Evolutionary conservation across 1,284 basidiomycete genomes (phyloP).

Genomic region (Ustilago crameri): DNA sequence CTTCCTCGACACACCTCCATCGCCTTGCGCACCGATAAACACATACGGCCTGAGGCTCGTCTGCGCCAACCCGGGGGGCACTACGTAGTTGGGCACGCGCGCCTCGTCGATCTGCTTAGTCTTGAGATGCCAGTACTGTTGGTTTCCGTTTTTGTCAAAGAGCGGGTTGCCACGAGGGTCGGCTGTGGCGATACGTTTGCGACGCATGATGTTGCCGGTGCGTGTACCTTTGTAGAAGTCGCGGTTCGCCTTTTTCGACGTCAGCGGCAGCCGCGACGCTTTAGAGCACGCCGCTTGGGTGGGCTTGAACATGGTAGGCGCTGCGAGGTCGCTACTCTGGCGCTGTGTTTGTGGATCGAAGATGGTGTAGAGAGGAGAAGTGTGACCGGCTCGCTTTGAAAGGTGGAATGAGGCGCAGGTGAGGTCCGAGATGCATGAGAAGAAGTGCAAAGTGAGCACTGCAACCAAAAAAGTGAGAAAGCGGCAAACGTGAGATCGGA

Average conservation of each 20-base stretch:
- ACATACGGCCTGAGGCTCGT: constrained; percentile 63
- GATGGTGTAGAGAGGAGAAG: background rate
- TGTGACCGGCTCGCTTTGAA: background rate
- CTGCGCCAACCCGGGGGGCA: constrained; percentile 63
- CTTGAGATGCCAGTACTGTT: constrained; percentile 59
- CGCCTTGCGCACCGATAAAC: constrained; percentile 44
- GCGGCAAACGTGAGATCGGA: constrained; percentile 12
- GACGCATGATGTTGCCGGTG: constrained; percentile 63
- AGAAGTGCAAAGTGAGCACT: too few relatives aligned
- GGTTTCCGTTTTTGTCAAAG: constrained; percentile 51
- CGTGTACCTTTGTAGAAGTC: constrained; percentile 68
- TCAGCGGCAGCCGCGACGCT: constrained; percentile 65
- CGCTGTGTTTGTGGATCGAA: background rate
- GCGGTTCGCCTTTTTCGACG: constrained; percentile 65
- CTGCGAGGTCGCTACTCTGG: background rate
- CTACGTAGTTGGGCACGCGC: constrained; percentile 58
- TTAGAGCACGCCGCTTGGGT: constrained; percentile 57
- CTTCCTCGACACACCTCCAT: constrained; percentile 53
- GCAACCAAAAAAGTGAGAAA: background rate
- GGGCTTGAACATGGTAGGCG: constrained; percentile 54
- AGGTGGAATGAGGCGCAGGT: too few relatives aligned
- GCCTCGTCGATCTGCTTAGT: constrained; percentile 61
- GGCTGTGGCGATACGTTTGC: constrained; percentile 63
- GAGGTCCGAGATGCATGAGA: too few relatives aligned
- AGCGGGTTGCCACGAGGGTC: constrained; percentile 57